Conservation (phyloP, 2,329 filamentous ascomycete species). For the Leptographium radiaticola region DNA sequence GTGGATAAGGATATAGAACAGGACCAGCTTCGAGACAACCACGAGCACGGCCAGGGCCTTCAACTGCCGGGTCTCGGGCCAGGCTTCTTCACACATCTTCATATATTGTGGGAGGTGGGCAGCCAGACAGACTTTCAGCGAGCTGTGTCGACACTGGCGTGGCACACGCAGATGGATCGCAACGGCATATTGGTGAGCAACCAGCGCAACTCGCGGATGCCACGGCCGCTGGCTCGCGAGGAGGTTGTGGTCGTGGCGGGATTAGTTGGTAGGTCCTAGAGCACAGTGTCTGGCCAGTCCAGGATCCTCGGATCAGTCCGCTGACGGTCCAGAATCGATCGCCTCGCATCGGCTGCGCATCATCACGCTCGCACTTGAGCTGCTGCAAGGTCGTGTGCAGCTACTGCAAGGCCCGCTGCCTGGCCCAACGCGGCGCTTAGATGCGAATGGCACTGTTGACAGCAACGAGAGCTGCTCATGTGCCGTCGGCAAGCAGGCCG, state of each 20-base stretch:
- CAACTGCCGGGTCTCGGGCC: background rate
- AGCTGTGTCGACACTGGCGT: background rate
- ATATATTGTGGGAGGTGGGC: constrained; percentile 7
- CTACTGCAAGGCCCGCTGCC: constrained; percentile 3
- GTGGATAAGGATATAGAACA: background rate
- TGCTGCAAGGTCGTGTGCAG: background rate
- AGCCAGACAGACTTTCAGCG: constrained; percentile 1
- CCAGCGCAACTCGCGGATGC: background rate
- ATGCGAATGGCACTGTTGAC: background rate
- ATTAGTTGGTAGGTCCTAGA: background rate
- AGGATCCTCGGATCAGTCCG: too few relatives aligned
- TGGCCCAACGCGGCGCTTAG: background rate
- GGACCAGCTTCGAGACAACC: background rate
- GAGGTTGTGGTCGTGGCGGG: constrained; percentile 2
- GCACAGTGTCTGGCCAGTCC: too few relatives aligned
- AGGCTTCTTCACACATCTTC: constrained; percentile 2
- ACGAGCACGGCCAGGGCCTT: background rate
- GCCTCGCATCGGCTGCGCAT: background rate
- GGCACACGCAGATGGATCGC: background rate
- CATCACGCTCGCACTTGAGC: background rate
- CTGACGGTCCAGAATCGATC: background rate
- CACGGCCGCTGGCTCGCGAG: background rate
- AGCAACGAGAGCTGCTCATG: background rate
- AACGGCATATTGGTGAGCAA: background rate
- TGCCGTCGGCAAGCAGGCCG: background rate